Evolutionary conservation across 1,284 basidiomycete genomes (phyloP).

Genomic region (Malassezia cuniculi): DNA sequence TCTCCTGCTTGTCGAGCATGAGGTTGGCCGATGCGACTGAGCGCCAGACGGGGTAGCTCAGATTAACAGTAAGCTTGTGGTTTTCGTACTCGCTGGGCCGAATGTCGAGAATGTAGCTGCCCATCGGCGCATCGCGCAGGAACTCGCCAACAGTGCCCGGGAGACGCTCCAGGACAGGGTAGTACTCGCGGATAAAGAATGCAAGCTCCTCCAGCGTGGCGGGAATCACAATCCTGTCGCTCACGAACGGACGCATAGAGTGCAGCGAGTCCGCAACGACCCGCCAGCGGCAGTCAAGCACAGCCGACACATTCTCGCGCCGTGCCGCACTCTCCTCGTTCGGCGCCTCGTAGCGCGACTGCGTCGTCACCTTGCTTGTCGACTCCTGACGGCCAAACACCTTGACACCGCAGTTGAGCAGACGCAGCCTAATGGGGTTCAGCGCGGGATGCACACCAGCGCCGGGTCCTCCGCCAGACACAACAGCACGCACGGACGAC

Average conservation of each 20-base stretch:
- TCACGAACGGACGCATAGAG: constrained; percentile 66
- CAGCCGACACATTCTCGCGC: constrained; percentile 20
- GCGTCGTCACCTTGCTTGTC: constrained; percentile 41
- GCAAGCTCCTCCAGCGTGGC: constrained; percentile 56
- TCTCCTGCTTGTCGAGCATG: constrained; percentile 45
- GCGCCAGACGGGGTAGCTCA: constrained; percentile 39
- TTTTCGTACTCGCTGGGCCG: constrained; percentile 25
- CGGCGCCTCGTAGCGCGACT: no score
- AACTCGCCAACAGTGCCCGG: constrained; percentile 23
- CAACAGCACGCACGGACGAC: constrained; percentile 59
- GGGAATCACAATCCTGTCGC: constrained; percentile 55
- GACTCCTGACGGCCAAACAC: constrained; percentile 53
- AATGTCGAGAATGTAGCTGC: constrained; percentile 36
- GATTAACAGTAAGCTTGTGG: constrained; percentile 19
- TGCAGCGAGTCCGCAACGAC: constrained; percentile 73
- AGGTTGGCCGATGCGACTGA: constrained; percentile 37
- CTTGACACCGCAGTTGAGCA: constrained; percentile 84
- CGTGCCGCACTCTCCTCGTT: neutral
- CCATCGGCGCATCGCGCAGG: constrained; percentile 27
- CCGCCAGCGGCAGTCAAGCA: constrained; percentile 53
- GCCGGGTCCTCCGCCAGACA: constrained; percentile 57
- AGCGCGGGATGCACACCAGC: constrained; percentile 27
- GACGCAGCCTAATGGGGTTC: constrained; percentile 66
- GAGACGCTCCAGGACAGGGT: constrained; percentile 29
- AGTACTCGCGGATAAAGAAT: constrained; percentile 49